A percentile compares a stretch with the other conserved stretches of the same genome.
Evolutionary conservation across 1,284 basidiomycete genomes (phyloP).

Genomic region (Neonothopanus nambi): DNA sequence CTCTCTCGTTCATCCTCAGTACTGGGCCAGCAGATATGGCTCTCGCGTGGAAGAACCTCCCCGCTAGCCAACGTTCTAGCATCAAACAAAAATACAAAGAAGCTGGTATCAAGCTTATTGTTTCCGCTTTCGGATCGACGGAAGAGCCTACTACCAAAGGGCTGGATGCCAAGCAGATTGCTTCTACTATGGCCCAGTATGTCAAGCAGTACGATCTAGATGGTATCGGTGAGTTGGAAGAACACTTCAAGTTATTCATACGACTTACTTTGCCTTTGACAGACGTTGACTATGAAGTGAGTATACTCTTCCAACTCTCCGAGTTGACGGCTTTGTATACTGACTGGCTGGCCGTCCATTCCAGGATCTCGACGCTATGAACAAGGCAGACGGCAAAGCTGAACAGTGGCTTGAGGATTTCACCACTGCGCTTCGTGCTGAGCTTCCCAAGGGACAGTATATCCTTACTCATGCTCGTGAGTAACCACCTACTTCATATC

Average conservation of each 20-base stretch:
- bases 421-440: slow-evolving; percentile 36
- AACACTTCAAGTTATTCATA: not conserved
- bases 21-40: slow-evolving; percentile 44
- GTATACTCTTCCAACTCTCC: slow-evolving; percentile 1
- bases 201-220: slow-evolving; percentile 51
- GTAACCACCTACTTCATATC: slow-evolving; percentile 14
- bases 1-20: slow-evolving; percentile 42
- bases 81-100: slow-evolving; percentile 42
- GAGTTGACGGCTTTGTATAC: not conserved
- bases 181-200: slow-evolving; percentile 46
- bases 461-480: slow-evolving; percentile 40
- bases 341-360: not conserved
- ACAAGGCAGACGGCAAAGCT: slow-evolving; percentile 37
- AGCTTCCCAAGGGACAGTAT: slow-evolving; percentile 34
- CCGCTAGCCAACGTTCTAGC: slow-evolving; percentile 17
- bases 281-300: slow-evolving; percentile 55
- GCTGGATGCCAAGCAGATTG: slow-evolving; percentile 35
- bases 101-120: slow-evolving; percentile 49
- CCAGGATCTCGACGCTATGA: slow-evolving; percentile 49
- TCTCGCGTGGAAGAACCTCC: slow-evolving; percentile 12
- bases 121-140: slow-evolving; percentile 51
- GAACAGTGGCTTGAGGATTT: slow-evolving; percentile 45
- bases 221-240: slow-evolving; percentile 37
- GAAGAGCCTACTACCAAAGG: slow-evolving; percentile 46
- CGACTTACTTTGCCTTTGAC: not conserved